These are phyloP conservation scores for Botrytis pseudocinerea DNA, from an alignment of 2,329 filamentous ascomycete genomes.

Conservation along the genomic window DNA sequence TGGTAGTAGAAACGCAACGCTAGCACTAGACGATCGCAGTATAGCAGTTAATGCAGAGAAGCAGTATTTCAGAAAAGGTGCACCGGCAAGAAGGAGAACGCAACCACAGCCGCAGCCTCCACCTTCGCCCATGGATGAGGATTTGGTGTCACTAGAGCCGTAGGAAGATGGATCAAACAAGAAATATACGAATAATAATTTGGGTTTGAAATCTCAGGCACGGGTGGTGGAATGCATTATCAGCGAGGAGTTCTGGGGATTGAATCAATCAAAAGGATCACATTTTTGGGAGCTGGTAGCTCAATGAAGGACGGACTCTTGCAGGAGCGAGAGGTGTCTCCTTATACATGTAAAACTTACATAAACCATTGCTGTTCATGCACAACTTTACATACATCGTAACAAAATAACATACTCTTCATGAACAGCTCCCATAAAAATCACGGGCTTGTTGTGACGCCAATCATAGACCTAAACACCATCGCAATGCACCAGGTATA, in stretches of 20 bases:
- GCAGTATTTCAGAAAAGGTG: slow-evolving; percentile 51
- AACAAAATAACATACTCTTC: not conserved
- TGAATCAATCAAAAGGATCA: slow-evolving; percentile 8
- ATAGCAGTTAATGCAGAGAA: slow-evolving; percentile 64
- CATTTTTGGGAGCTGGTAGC: not conserved
- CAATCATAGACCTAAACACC: slow-evolving; percentile 23
- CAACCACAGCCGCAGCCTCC: slow-evolving; percentile 12
- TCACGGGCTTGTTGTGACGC: not conserved
- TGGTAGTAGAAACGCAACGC: slow-evolving; percentile 30
- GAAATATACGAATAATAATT: slow-evolving; percentile 12
- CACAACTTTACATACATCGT: slow-evolving; percentile 7
- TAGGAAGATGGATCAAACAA: not conserved
- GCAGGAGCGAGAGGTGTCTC: not conserved
- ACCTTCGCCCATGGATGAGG: slow-evolving; percentile 3
- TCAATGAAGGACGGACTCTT: not conserved
- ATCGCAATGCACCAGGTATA: slow-evolving; percentile 26
- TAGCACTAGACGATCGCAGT: slow-evolving; percentile 57
- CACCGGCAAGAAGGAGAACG: slow-evolving; percentile 30
- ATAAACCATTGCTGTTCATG: slow-evolving; percentile 2
- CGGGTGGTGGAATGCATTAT: not conserved
- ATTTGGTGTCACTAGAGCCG: slow-evolving; percentile 15
- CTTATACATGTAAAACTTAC: slow-evolving; percentile 10
- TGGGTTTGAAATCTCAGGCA: not conserved
- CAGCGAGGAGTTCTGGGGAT: slow-evolving; percentile 17
- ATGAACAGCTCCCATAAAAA: not conserved